phyloP scores from a whole-genome alignment of 345 rosid genomes.

The Syzygium aqueum region DNA sequence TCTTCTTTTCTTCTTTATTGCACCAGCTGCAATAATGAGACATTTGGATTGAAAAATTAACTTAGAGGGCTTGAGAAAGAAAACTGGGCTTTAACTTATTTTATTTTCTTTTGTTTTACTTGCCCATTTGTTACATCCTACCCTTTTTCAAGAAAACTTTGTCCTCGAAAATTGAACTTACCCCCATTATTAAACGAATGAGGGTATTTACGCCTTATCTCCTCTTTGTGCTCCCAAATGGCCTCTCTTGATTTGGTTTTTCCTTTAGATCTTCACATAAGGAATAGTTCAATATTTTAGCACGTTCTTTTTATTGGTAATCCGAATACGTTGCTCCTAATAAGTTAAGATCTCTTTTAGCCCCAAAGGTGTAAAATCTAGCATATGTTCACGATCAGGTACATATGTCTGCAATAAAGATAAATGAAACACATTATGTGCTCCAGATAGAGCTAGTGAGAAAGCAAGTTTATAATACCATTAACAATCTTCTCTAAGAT shows the following conservation, averaged over 20 bases:
- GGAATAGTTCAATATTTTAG: not conserved
- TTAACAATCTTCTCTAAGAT: too few species aligned
- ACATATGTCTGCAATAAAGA: too few species aligned
- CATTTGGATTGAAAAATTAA: not conserved
- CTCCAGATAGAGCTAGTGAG: not conserved
- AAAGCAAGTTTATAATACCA: too few species aligned
- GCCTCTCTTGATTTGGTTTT: not conserved
- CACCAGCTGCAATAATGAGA: not conserved
- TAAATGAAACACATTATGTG: too few species aligned
- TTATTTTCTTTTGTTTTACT: not conserved
- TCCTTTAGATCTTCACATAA: not conserved
- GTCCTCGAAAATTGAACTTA: not conserved
- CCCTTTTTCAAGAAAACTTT: not conserved
- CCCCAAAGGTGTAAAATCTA: too few species aligned
- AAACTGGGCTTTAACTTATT: not conserved
- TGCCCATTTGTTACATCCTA: not conserved
- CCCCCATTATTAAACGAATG: too few species aligned
- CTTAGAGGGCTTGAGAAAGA: not conserved
- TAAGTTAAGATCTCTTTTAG: not conserved
- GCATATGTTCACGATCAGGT: too few species aligned
- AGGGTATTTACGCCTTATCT: not conserved
- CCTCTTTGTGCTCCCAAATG: not conserved
- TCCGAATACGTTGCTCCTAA: not conserved
- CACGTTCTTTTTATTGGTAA: not conserved
- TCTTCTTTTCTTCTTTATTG: not conserved